A percentile compares a stretch with the other conserved stretches of the same genome.
Conservation (phyloP, 129 eudicot species). For the Helianthus tuberosus region DNA sequence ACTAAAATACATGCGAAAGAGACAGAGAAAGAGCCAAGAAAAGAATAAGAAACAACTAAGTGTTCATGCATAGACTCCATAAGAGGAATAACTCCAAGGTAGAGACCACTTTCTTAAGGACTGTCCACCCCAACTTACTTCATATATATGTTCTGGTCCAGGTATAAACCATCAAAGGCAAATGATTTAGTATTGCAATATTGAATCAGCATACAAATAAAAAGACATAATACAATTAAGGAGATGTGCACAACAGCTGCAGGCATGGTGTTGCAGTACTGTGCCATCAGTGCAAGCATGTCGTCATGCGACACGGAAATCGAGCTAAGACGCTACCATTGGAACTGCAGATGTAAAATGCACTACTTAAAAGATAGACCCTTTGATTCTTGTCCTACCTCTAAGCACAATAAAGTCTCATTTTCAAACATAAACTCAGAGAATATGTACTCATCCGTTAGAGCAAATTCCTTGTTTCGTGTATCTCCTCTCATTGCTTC, state of each 20-base stretch:
- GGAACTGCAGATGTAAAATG: constrained; percentile 41
- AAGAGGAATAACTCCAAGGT: constrained; percentile 2
- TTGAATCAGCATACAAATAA: no score
- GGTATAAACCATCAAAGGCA: no score
- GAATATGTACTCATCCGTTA: constrained; percentile 16
- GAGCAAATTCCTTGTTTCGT: background rate
- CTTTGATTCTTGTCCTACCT: background rate
- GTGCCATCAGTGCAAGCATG: constrained; percentile 25
- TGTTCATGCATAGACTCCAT: background rate
- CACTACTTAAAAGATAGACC: constrained; percentile 27
- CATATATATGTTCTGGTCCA: background rate
- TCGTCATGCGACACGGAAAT: constrained; percentile 3
- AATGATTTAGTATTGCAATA: no score
- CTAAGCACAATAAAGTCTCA: constrained; percentile 11
- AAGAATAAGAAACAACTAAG: background rate
- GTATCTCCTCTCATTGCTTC: background rate
- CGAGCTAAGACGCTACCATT: constrained; percentile 44
- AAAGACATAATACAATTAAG: background rate
- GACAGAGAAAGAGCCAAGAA: constrained; percentile 15
- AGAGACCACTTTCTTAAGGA: constrained; percentile 5
- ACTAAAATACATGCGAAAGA: constrained; percentile 20
- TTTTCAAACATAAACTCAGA: constrained; percentile 13
- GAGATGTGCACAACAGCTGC: constrained; percentile 16
- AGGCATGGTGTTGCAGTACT: constrained; percentile 15
- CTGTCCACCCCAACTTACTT: background rate